Conservation (phyloP, 1,284 basidiomycete species). For the Ustilago curta region DNA sequence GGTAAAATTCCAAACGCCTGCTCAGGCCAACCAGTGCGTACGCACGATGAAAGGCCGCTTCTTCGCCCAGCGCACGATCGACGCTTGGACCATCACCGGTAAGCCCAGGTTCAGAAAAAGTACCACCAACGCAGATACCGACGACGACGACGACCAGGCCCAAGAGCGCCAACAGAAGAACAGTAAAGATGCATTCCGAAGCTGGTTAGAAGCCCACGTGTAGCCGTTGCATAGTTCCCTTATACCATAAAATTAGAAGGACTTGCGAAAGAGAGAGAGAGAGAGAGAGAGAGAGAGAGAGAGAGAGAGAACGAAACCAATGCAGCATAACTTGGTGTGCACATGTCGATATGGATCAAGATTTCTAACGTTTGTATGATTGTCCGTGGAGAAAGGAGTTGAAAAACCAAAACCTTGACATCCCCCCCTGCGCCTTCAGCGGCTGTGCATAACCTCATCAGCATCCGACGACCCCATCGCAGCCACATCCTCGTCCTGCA, state of each 20-base stretch:
- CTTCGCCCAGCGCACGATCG: conserved; percentile 85
- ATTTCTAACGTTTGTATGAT: no score
- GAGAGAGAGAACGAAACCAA: no score
- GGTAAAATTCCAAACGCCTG: conserved; percentile 88
- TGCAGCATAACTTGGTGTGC: no score
- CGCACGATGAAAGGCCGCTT: conserved; percentile 96
- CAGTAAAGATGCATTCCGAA: conserved; percentile 30
- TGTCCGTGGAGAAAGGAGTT: neutral
- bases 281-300: no score
- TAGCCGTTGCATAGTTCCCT: neutral
- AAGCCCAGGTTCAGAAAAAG: conserved; percentile 84
- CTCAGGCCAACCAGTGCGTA: conserved; percentile 89
- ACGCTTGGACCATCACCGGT: conserved; percentile 83
- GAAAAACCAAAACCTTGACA: no score
- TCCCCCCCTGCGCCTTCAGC: neutral
- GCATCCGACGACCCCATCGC: conserved; percentile 21
- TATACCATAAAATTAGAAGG: no score
- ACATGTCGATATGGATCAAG: no score
- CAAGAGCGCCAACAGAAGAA: neutral
- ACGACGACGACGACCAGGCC: conserved; percentile 33
- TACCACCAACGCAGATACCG: conserved; percentile 6
- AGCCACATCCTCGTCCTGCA: conserved; percentile 29
- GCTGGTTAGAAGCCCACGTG: conserved; percentile 18
- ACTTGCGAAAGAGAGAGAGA: no score
- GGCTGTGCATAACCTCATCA: conserved; percentile 36